phyloP scores from a whole-genome alignment of 2,329 filamentous ascomycete species.

The Exophiala sideris region DNA sequence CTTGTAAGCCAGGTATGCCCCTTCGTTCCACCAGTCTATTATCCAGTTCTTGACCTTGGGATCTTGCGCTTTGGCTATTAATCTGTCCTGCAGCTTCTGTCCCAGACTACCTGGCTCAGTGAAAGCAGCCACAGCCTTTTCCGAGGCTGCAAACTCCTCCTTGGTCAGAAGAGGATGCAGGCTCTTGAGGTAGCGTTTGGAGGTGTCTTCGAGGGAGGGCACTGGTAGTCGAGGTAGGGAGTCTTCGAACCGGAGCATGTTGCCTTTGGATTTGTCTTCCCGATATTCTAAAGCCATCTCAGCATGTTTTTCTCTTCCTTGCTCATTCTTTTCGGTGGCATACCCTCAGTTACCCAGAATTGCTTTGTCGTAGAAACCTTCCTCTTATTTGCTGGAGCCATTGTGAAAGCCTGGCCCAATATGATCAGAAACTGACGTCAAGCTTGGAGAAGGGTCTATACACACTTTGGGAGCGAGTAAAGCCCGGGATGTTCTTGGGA shows the following conservation, averaged over 20 bases:
- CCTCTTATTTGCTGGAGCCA: slow-evolving; percentile 32
- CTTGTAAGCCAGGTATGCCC: slow-evolving; percentile 86
- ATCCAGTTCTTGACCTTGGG: slow-evolving; percentile 90
- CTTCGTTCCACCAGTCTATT: slow-evolving; percentile 96
- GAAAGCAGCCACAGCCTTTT: slow-evolving; percentile 84
- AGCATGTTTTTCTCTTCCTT: slow-evolving; percentile 4
- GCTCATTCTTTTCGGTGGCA: slow-evolving; percentile 21
- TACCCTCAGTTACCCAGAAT: slow-evolving; percentile 42
- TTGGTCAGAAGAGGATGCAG: slow-evolving; percentile 61
- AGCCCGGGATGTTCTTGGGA: slow-evolving; percentile 15
- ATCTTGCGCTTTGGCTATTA: slow-evolving; percentile 74
- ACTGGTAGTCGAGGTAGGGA: slow-evolving; percentile 62
- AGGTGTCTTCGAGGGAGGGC: slow-evolving; percentile 62
- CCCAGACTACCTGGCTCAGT: slow-evolving; percentile 81
- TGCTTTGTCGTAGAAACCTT: slow-evolving; percentile 39
- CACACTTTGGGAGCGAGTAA: slow-evolving; percentile 17
- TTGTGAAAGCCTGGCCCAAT: slow-evolving; percentile 23
- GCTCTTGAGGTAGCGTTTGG: slow-evolving; percentile 63
- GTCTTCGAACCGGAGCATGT: slow-evolving; percentile 65
- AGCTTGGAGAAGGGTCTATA: neutral
- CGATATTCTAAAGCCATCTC: slow-evolving; percentile 53
- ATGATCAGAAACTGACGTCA: slow-evolving; percentile 18
- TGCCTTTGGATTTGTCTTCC: slow-evolving; percentile 61
- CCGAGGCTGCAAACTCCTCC: slow-evolving; percentile 59
- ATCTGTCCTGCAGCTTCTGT: slow-evolving; percentile 79